Percentiles rank a stretch among this genome's conserved stretches.
These are phyloP conservation scores for Cryptococcus maquisensis DNA, from an alignment of 1,284 basidiomycete genomes.

Conservation along the genomic window DNA sequence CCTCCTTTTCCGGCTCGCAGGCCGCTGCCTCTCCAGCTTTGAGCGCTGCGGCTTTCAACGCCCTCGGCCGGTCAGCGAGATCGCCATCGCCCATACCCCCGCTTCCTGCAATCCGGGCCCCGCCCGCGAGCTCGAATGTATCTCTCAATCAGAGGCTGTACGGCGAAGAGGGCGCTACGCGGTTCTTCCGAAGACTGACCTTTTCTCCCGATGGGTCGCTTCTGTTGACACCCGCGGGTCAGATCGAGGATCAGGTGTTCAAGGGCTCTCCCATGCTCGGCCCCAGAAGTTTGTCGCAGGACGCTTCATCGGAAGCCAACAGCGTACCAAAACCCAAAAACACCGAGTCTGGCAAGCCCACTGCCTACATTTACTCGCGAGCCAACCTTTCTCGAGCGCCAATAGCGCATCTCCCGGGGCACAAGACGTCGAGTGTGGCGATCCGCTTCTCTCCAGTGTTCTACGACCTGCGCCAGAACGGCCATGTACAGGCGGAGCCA, in stretches of 20 bases:
- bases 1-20: slow-evolving; percentile 68
- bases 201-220: slow-evolving; percentile 94
- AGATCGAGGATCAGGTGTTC: slow-evolving; percentile 84
- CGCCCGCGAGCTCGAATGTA: slow-evolving; percentile 18
- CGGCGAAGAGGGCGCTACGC: slow-evolving; percentile 90
- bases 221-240: slow-evolving; percentile 89
- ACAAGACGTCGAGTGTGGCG: slow-evolving; percentile 90
- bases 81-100: slow-evolving; percentile 89
- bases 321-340: slow-evolving; percentile 21
- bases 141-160: slow-evolving; percentile 63
- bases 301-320: slow-evolving; percentile 9
- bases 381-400: slow-evolving; percentile 88
- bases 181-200: slow-evolving; percentile 89
- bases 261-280: slow-evolving; percentile 49
- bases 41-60: slow-evolving; percentile 26
- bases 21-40: slow-evolving; percentile 44
- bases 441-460: slow-evolving; percentile 91
- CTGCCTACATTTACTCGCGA: slow-evolving; percentile 93
- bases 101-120: slow-evolving; percentile 71
- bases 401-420: slow-evolving; percentile 89
- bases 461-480: slow-evolving; percentile 72
- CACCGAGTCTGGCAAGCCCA: slow-evolving; percentile 55
- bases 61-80: slow-evolving; percentile 57
- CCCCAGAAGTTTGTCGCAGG: slow-evolving; percentile 39
- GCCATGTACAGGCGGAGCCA: slow-evolving; percentile 51